Evolutionary conservation across 2,329 filamentous ascomycete genomes (phyloP).

Genomic region (Hortaea werneckii): DNA sequence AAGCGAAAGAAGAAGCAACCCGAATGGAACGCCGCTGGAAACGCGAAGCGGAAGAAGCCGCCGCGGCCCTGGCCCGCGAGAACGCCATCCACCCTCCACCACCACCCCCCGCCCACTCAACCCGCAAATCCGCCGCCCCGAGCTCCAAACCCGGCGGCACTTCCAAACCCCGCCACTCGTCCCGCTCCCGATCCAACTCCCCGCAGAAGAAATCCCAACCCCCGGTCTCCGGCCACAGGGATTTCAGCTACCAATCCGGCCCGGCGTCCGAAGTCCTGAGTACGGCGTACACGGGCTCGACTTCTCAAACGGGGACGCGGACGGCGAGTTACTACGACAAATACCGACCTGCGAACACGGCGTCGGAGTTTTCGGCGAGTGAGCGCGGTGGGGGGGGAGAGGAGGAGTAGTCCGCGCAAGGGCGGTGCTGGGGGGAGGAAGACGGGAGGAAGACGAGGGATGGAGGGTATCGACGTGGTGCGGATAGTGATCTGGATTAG

Average conservation of each 20-base stretch:
- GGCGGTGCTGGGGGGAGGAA: conserved; percentile 17
- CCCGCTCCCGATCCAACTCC: conserved; percentile 19
- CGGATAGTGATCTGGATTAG: conserved; percentile 11
- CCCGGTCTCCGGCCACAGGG: conserved; percentile 9
- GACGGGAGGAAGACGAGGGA: conserved; percentile 1
- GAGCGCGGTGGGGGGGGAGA: conserved; percentile 3
- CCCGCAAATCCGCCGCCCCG: conserved; percentile 17
- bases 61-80: conserved; percentile 26
- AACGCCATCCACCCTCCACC: conserved; percentile 16
- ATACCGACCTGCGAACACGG: conserved; percentile 20
- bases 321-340: conserved; percentile 27
- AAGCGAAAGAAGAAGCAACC: conserved; percentile 28
- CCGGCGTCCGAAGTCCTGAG: conserved; percentile 23
- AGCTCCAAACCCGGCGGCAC: conserved; percentile 14
- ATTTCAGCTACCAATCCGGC: conserved; percentile 25
- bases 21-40: conserved; percentile 30
- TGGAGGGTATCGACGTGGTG: conserved; percentile 10
- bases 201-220: conserved; percentile 18
- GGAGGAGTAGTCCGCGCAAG: conserved; percentile 23
- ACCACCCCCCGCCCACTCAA: conserved; percentile 9
- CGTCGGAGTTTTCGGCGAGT: conserved; percentile 13
- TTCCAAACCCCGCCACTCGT: conserved; percentile 15
- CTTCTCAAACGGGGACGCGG: conserved; percentile 10
- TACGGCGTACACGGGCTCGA: conserved; percentile 30
- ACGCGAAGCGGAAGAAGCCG: conserved; percentile 30